Evolutionary conservation across 345 rosid genomes (phyloP).

Genomic region (Limnanthes douglasii): DNA sequence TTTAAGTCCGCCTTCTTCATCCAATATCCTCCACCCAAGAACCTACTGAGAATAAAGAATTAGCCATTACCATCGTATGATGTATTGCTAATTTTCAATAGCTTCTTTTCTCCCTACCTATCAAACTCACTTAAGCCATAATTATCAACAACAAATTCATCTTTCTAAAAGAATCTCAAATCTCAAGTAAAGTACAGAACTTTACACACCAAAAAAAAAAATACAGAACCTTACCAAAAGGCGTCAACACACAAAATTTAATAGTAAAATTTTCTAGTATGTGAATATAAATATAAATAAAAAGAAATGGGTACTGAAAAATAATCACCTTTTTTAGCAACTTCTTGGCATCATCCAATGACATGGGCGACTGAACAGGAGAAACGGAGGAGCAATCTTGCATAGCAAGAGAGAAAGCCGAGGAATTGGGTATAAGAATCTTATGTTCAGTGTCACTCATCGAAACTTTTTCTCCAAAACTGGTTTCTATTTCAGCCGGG

Average conservation of each 20-base stretch:
- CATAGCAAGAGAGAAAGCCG: conserved; percentile 65
- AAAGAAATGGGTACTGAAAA: too few species aligned
- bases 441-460: conserved; percentile 69
- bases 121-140: too few species aligned
- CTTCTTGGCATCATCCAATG: conserved; percentile 35
- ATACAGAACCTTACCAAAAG: too few species aligned
- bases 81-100: too few species aligned
- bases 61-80: background rate
- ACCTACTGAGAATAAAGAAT: conserved; percentile 21
- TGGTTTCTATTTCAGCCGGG: conserved; percentile 68
- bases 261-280: too few species aligned
- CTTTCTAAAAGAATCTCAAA: too few species aligned
- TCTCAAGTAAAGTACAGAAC: too few species aligned
- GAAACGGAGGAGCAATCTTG: conserved; percentile 50
- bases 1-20: conserved; percentile 49
- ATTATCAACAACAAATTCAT: too few species aligned
- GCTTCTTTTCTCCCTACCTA: too few species aligned
- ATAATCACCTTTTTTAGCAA: conserved; percentile 55
- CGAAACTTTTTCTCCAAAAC: conserved; percentile 68
- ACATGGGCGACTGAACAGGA: conserved; percentile 48
- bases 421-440: conserved; percentile 62
- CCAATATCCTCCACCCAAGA: conserved; percentile 81
- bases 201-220: too few species aligned
- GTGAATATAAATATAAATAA: too few species aligned
- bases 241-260: too few species aligned